Conservation (phyloP, 306 rosid genomes). For the Glycyrrhiza uralensis region DNA sequence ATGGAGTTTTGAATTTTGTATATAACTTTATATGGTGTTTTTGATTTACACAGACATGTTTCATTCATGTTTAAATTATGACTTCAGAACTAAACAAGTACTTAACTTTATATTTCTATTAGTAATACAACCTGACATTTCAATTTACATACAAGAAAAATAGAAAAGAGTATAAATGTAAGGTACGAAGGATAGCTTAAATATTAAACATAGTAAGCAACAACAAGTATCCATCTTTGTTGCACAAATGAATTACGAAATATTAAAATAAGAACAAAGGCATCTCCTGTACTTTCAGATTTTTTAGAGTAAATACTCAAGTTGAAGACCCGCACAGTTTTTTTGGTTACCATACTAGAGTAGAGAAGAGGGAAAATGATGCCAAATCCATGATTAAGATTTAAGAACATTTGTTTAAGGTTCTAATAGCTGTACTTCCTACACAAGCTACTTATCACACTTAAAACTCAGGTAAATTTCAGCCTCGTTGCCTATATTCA, state of each 20-base stretch:
- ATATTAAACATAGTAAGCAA: neutral
- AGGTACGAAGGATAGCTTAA: neutral
- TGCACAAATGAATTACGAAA: neutral
- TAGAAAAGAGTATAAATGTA: neutral
- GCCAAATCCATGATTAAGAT: neutral
- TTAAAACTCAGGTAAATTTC: neutral
- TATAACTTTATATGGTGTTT: neutral
- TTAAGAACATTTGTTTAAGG: neutral
- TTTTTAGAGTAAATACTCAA: neutral
- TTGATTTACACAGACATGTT: neutral
- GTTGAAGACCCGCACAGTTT: neutral
- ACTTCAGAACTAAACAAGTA: neutral
- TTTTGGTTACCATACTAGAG: neutral
- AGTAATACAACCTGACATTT: conserved; percentile 12
- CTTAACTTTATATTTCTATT: neutral
- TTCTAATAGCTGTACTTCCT: neutral
- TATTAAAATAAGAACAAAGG: neutral
- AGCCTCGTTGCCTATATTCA: neutral
- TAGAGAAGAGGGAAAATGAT: neutral
- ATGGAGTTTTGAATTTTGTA: neutral
- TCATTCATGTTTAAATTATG: neutral
- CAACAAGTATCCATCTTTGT: neutral
- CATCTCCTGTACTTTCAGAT: neutral
- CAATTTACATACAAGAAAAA: neutral
- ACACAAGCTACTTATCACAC: neutral